Base-by-base conservation (phyloP, 2,329 filamentous ascomycete species). In the Dactylellina leptospora region DNA sequence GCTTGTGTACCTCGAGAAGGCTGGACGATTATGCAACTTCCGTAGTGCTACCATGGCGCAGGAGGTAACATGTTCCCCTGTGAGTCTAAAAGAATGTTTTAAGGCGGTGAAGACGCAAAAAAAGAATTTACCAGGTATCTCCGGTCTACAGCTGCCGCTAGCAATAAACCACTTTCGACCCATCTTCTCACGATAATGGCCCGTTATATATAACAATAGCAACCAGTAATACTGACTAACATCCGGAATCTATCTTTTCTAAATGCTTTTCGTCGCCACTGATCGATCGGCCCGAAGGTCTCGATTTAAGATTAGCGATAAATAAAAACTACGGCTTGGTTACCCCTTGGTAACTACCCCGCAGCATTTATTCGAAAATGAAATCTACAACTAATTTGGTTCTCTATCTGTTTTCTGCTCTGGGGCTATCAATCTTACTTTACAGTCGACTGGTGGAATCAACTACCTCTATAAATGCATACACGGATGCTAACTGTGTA, bases 401-500 rank as follows among this genome's bases (percentile, higher is more conserved):
- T 28, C 3, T 53, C 5, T 5, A 9, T 47, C 30, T n/a, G 1
- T 22, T 38, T 0, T 45, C 18, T 56, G 9, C 2, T 40, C 47
- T 42, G 23, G n/a, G n/a, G n/a, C n/a, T n/a, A n/a, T n/a, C n/a
- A n/a, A n/a, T n/a, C n/a, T n/a, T n/a, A n/a, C 5, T 53, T 11
- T 25, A 45, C 13, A 23, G 10, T 2, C 30, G 10, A 20, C 20
- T 4, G 40, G 25, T 23, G n/a, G 10, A 13, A 11, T 59, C 42
- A 23, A 23, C 22, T 33, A 56, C 45, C 4, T 48, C 56, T 5
- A 48, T 71, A 44, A 62, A 62, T 25, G 56, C 56, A 1, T 62
- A 47, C 20, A 62, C 64, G 18, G 64, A 71, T 58, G 40, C 40
- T 11, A 56, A 58, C 16, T 71, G 64, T 16, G 42, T 22, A 30